Conservation (phyloP, 495 filamentous ascomycete genomes). For the Penicillium waksmanii region DNA sequence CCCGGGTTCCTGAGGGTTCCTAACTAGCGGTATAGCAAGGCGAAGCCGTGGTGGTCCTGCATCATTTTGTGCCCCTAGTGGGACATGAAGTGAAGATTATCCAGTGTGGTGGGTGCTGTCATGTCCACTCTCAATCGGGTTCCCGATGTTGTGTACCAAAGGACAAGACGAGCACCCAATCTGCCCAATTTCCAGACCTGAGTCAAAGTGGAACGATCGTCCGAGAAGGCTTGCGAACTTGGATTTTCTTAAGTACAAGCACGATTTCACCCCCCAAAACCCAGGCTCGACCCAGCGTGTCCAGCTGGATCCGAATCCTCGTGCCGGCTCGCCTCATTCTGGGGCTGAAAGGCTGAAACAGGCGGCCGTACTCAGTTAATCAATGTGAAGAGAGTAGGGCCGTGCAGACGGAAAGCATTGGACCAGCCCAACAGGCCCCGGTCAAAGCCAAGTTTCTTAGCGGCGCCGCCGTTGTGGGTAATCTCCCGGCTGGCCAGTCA, state of each 20-base stretch:
- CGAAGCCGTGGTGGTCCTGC: not conserved
- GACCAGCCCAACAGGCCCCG: conserved; percentile 9
- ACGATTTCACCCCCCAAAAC: not conserved
- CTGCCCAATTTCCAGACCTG: conserved; percentile 2
- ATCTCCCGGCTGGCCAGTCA: conserved; percentile 14
- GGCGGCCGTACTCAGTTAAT: not conserved
- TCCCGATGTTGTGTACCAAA: conserved; percentile 1
- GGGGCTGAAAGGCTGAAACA: conserved; percentile 4
- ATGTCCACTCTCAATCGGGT: not conserved
- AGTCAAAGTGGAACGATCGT: conserved; percentile 2
- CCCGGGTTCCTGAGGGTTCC: not conserved
- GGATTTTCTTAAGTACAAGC: not conserved
- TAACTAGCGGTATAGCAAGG: conserved; percentile 3
- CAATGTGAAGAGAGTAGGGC: conserved; percentile 12
- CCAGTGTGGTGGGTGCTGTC: not conserved
- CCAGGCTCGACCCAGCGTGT: not conserved
- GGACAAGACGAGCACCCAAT: not conserved
- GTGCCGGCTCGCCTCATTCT: not conserved
- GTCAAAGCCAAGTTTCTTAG: conserved; percentile 35
- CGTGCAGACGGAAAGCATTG: conserved; percentile 6
- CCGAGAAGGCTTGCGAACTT: not conserved
- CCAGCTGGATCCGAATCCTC: not conserved
- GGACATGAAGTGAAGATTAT: not conserved
- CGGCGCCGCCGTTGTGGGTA: conserved; percentile 14
- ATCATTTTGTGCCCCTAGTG: not conserved